Evolutionary conservation across 2,329 filamentous ascomycete genomes (phyloP), one percentile per base, ranked within the genome.

Genomic region (Apiospora hydei): DNA sequence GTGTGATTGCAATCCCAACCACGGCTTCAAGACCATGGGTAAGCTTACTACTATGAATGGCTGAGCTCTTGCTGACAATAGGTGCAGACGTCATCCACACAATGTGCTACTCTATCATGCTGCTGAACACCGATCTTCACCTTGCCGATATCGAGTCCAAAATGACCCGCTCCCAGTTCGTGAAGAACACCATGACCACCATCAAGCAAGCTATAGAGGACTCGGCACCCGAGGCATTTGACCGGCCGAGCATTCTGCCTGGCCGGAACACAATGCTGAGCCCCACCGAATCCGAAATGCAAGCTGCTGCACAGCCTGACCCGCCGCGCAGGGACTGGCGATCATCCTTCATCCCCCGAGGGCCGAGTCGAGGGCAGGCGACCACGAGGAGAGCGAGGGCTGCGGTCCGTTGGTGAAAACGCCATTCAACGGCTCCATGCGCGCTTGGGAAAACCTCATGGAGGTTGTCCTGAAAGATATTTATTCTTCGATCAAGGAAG

Each of bases 61-160:
- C 18, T 3, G n/a, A 14, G 57, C 34, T 30, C 68, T 49, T 77
- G 74, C 83, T 84, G 77, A 86, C 75, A 30, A 16, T 6, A 64
- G 21, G 73, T 46, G 68, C 70, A 93, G 96, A 98, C 84, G 93
- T 98, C 67, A 95, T 99, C 24, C 96, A 99, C 81, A 98, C 95
- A 34, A 97, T 98, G 75, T 97, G 94, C 83, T 99, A 98, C 82
- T 98, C 96, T 0, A 91, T 99, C 75, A 92, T 99, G 79, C 88
- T 99, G 14, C 88, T 99, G 74, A 99, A 99, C 79, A 99, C 96
- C 46, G 96, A 99, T 84, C 86, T 99, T 71, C 96, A 99, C 79
- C 83, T 98, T 78, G 96, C 96, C 72, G 95, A 98, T 79, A 98
- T 98, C 77, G 95, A 97, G 74, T 91, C 93, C 77, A 97, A 97